Evolutionary conservation across 176 grass and related monocot species (phyloP).

Genomic region (Zea luxurians): DNA sequence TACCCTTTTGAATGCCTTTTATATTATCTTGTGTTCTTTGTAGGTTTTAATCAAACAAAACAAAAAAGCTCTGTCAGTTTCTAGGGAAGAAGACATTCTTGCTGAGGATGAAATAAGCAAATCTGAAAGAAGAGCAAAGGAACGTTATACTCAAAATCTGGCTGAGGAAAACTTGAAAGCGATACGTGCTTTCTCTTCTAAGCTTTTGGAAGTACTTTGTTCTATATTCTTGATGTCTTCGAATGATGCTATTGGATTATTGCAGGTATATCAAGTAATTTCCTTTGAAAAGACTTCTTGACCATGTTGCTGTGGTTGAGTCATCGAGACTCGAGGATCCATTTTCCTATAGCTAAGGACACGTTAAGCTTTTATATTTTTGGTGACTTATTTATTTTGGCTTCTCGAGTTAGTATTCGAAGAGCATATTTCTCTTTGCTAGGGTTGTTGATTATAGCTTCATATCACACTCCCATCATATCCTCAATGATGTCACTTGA

Average conservation of each 20-base stretch:
- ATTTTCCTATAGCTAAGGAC: conserved; percentile 3
- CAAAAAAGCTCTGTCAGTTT: conserved; percentile 53
- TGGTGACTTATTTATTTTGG: background rate
- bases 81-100: conserved; percentile 40
- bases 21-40: conserved; percentile 31
- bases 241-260: conserved; percentile 60
- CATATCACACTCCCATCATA: background rate
- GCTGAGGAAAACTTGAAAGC: conserved; percentile 85
- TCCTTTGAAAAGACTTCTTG: conserved; percentile 8
- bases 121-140: conserved; percentile 70
- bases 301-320: conserved; percentile 18
- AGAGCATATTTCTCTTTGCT: background rate
- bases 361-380: background rate
- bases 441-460: background rate
- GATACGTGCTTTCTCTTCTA: conserved; percentile 63
- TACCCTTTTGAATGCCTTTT: conserved; percentile 23
- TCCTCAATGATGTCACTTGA: background rate
- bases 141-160: conserved; percentile 51
- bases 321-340: background rate
- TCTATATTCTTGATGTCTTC: conserved; percentile 75
- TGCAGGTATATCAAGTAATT: conserved; percentile 59
- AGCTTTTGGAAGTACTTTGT: conserved; percentile 74
- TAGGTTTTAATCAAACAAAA: conserved; percentile 97
- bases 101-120: conserved; percentile 64
- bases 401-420: background rate